phyloP scores from a whole-genome alignment of 768 basidiomycete genomes.

The Suillus bovinus region DNA sequence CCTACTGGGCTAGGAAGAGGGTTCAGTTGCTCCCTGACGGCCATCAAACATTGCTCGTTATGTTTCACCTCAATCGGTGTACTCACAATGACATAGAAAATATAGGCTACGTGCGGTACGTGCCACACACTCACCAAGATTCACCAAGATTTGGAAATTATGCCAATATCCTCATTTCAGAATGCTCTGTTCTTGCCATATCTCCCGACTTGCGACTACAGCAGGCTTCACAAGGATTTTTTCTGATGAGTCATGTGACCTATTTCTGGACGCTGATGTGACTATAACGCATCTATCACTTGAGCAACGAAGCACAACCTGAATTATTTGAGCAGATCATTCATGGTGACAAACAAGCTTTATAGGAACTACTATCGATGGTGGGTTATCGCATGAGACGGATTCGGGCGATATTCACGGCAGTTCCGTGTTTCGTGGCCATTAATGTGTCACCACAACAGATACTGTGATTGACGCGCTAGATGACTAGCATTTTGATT shows the following conservation, averaged over 20 bases:
- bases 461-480: neutral
- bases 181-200: neutral
- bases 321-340: neutral
- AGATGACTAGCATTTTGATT: neutral
- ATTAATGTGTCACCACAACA: neutral
- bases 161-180: neutral
- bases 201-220: neutral
- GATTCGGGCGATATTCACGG: neutral
- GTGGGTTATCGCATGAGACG: neutral
- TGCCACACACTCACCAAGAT: neutral
- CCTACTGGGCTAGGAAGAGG: too few species aligned
- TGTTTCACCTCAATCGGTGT: neutral
- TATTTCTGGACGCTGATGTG: neutral
- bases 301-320: neutral
- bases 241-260: conserved; percentile 1
- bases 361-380: neutral
- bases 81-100: neutral
- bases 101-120: neutral
- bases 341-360: too few species aligned
- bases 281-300: neutral
- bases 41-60: neutral
- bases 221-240: neutral
- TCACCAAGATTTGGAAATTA: neutral
- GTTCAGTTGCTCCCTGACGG: neutral
- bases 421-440: neutral